Evolutionary conservation across 768 basidiomycete species (phyloP), one percentile per base, ranked within the genome.

Genomic region (Collybiopsis confluens): DNA sequence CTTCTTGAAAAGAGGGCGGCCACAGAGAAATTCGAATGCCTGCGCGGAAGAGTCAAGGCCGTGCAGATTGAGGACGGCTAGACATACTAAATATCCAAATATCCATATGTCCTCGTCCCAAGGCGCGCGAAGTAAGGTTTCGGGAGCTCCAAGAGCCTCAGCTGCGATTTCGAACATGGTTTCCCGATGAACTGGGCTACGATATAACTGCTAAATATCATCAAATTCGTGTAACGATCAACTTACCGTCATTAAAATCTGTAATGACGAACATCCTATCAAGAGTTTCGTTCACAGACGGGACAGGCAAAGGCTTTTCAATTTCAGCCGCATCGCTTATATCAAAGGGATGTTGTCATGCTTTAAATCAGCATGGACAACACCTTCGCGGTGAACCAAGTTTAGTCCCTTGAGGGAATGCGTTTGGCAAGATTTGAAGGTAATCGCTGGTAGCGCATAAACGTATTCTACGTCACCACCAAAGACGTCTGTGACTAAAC

Each of bases 41-140:
- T 55, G 40, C 33, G n/a, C 10, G 7, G 26, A 16, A 18, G 26
- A 35, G 28, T 13, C 18, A 1, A 20, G 4, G 10, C 11, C 15
- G 13, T 23, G 7, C 10, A 35, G 10, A 40, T 28, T 20, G 15
- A 5, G 21, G n/a, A n/a, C n/a, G 28, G 36, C 20, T 4, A 7
- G 9, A 57, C 46, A 20, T 50, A 68, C 68, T 46, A 66, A 49
- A 59, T 64, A 70, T 26, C 67, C 67, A 48, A 66, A 65, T 10
- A 64, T 51, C 67, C 68, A 68, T 28, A 68, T 66, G 48, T 70
- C 67, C 52, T 56, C 54, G 33, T 65, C 59, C 65, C 66, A 70
- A 20, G 55, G 54, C 18, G 61, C 62, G 13, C 56, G 53, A n/a
- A 70, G 54, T 50, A 63, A 52, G 15, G 59, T 47, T 56, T 70